These are phyloP conservation scores for Hypoxylon sp. DNA, from an alignment of 2,329 filamentous ascomycete genomes.

Conservation along the genomic window DNA sequence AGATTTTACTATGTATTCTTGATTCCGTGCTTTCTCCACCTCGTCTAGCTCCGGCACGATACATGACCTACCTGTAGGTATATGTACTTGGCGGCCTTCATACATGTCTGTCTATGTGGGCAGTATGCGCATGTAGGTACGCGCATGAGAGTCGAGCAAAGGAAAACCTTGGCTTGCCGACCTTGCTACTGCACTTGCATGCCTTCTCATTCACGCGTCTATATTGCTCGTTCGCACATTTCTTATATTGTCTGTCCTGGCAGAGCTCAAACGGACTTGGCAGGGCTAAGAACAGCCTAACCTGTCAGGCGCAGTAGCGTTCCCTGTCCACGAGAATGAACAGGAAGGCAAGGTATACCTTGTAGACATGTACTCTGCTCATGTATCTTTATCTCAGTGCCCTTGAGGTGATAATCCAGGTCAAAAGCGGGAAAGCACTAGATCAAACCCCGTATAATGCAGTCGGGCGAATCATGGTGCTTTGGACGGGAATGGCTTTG, in stretches of 20 bases:
- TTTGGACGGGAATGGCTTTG: too few relatives aligned
- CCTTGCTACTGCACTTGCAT: slow-evolving; percentile 15
- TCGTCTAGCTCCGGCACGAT: slow-evolving; percentile 34
- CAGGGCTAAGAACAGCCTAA: slow-evolving; percentile 3
- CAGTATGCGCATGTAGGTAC: too few relatives aligned
- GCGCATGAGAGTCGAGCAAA: slow-evolving; percentile 2
- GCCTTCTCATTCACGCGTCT: neutral
- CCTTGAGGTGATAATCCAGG: neutral
- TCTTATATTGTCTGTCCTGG: slow-evolving; percentile 17
- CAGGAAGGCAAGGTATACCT: neutral
- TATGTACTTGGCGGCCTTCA: slow-evolving; percentile 26
- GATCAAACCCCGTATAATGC: neutral
- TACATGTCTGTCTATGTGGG: too few relatives aligned
- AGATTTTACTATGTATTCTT: slow-evolving; percentile 14
- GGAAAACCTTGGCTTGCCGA: slow-evolving; percentile 16
- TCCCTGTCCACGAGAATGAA: slow-evolving; percentile 12
- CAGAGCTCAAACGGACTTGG: slow-evolving; percentile 27
- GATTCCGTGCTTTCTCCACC: slow-evolving; percentile 13
- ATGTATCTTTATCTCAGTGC: slow-evolving; percentile 6
- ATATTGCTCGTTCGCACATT: neutral
- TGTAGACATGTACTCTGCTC: too few relatives aligned
- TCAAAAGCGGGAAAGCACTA: neutral
- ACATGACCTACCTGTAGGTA: too few relatives aligned
- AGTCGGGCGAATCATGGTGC: too few relatives aligned
- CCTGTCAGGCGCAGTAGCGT: slow-evolving; percentile 22